Evolutionary conservation across 1,139 yeast species (phyloP), one percentile per base, ranked within the genome.

Genomic region (Pichia sp.): DNA sequence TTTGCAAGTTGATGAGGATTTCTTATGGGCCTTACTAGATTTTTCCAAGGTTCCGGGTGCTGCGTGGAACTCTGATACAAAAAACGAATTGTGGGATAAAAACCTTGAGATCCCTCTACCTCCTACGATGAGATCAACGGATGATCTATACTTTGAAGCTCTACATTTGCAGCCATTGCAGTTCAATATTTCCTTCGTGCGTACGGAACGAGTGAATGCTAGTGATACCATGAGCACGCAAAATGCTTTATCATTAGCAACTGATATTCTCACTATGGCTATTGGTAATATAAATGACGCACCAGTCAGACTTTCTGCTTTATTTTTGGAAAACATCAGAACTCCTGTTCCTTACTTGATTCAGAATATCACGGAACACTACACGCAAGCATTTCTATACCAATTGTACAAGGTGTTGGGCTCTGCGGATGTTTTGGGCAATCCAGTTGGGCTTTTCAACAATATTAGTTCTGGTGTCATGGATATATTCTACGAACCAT

Each of bases 241-340:
- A 38, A 83, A 81, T 47, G 69, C 94, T 0, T 52, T 82, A 38
- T 72, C 77, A 70, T 45, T 52, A 22, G 78, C 87, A 51, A 69
- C 85, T 48, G 87, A 91, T 55, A 78, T 91, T 32, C 64, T 93
- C 43, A 87, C 97, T 0, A 88, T 88, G 97, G 95, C 98, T 0
- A 76, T 93, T 47, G 98, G 98, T 21, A 93, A 91, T 58, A 85
- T 93, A 41, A 88, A 91, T 53, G 97, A 91, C 59, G 98, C 99
- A 0, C 98, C 98, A 3, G 85, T 93, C 27, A 75, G 82, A 50
- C 64, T 93, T 53, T 86, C 91, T 54, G 91, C 98, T 0, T 65
- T 93, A 47, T 72, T 86, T 42, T 72, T 91, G 56, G 96, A 87
- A 51, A 93, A 93, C 55, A 77, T 88, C 12, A 69, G 96, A 45